Evolutionary conservation across 768 basidiomycete genomes (phyloP).

Genomic region (Hydnum rufescens): DNA sequence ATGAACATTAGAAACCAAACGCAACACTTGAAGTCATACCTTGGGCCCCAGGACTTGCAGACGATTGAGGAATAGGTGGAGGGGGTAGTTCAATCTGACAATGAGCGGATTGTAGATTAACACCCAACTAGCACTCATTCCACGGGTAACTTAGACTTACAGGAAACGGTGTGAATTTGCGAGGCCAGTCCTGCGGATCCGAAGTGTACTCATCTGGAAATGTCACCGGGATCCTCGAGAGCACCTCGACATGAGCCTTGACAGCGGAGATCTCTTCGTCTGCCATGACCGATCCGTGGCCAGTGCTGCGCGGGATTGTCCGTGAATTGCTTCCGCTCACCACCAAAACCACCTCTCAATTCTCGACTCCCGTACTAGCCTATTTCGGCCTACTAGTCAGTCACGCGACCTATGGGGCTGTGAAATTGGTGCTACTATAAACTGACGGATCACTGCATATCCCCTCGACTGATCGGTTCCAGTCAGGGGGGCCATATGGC

Average conservation of each 20-base stretch:
- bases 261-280: constrained; percentile 37
- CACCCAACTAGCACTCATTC: background rate
- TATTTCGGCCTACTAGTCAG: background rate
- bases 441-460: too few species aligned
- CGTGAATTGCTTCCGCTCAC: background rate
- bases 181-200: constrained; percentile 46
- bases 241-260: constrained; percentile 39
- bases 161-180: constrained; percentile 46
- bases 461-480: too few species aligned
- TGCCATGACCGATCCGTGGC: background rate
- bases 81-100: constrained; percentile 38
- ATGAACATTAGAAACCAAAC: background rate
- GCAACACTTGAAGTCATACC: background rate
- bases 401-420: background rate
- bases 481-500: too few species aligned
- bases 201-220: constrained; percentile 49
- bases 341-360: background rate
- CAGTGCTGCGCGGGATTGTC: background rate
- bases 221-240: constrained; percentile 45
- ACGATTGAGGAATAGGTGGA: constrained; percentile 24
- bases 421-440: too few species aligned
- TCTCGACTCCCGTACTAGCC: background rate
- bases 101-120: background rate
- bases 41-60: background rate
- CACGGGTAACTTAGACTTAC: constrained; percentile 19